phyloP scores from a whole-genome alignment of 192 early-diverging fungal genomes.

The Gryganskiella cystojenkinii region DNA sequence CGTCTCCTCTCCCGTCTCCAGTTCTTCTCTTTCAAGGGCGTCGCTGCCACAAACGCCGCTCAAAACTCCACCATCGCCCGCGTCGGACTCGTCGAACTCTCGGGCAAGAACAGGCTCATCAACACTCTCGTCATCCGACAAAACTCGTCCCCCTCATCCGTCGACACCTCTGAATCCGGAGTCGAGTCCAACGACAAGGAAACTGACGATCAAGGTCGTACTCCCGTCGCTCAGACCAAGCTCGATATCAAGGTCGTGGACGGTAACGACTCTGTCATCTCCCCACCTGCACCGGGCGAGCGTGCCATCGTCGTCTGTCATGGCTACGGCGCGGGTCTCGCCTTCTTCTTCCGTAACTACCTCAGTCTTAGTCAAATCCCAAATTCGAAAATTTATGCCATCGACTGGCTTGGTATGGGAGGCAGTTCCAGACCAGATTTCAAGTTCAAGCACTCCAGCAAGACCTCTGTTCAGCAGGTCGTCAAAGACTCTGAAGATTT shows the following conservation, averaged over 20 bases:
- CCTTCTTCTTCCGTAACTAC: slow-evolving; percentile 77
- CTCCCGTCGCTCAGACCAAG: slow-evolving; percentile 42
- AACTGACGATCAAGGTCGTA: slow-evolving; percentile 49
- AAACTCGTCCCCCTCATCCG: slow-evolving; percentile 22
- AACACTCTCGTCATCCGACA: slow-evolving; percentile 73
- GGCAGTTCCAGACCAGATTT: slow-evolving; percentile 83
- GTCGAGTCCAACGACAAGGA: slow-evolving; percentile 22
- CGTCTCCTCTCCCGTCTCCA: slow-evolving; percentile 65
- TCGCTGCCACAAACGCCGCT: slow-evolving; percentile 30
- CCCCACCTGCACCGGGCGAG: slow-evolving; percentile 43
- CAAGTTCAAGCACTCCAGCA: slow-evolving; percentile 49
- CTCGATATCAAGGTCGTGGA: slow-evolving; percentile 38
- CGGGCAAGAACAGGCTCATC: slow-evolving; percentile 58
- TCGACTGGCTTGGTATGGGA: slow-evolving; percentile 98
- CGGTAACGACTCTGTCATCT: slow-evolving; percentile 38
- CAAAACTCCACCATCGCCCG: slow-evolving; percentile 51
- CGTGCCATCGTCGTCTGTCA: slow-evolving; percentile 74
- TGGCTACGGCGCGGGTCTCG: slow-evolving; percentile 85
- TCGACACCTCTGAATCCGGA: slow-evolving; percentile 31
- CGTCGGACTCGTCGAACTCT: slow-evolving; percentile 68
- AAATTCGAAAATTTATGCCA: slow-evolving; percentile 70
- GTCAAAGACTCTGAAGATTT: slow-evolving; percentile 77
- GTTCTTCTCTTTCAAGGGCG: slow-evolving; percentile 58
- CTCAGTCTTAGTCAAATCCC: slow-evolving; percentile 60
- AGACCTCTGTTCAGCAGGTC: slow-evolving; percentile 58